phyloP scores from a whole-genome alignment of 331 rosid species.

The Rhamnella rubrinervis region DNA sequence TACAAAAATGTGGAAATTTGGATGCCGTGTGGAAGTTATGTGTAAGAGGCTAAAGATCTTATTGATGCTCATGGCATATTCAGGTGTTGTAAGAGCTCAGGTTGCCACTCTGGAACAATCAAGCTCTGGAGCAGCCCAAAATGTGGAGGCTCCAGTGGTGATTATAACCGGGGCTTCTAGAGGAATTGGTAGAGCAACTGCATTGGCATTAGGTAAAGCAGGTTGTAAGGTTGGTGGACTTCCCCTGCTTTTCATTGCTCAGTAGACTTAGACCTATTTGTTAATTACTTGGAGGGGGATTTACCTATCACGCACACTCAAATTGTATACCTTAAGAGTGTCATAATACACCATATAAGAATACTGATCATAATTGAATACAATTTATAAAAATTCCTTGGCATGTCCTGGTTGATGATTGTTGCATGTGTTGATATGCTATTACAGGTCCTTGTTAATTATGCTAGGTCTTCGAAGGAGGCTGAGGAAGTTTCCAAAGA shows the following conservation, averaged over 20 bases:
- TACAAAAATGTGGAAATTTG: not conserved
- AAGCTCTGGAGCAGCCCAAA: constrained; percentile 33
- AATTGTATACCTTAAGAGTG: not conserved
- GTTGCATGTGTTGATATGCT: constrained; percentile 3
- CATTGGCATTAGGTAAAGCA: constrained; percentile 51
- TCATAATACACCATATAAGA: too few species aligned
- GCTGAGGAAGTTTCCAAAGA: constrained; percentile 93
- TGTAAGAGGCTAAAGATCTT: not conserved
- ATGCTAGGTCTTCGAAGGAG: constrained; percentile 92
- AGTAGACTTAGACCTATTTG: not conserved
- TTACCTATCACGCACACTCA: not conserved
- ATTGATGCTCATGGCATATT: constrained; percentile 3
- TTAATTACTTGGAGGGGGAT: not conserved
- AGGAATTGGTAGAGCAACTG: constrained; percentile 60
- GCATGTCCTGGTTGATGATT: not conserved
- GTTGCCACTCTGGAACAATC: constrained; percentile 44
- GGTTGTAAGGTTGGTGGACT: constrained; percentile 53
- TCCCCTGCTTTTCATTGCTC: not conserved
- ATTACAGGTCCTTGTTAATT: constrained; percentile 80
- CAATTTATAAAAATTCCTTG: not conserved
- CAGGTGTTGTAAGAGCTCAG: constrained; percentile 77
- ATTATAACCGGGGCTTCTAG: constrained; percentile 60
- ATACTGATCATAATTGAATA: too few species aligned
- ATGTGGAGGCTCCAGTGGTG: constrained; percentile 51
- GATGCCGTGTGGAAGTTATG: not conserved